Percentiles rank a stretch among this genome's conserved stretches.
phyloP scores from a whole-genome alignment of 2,329 filamentous ascomycete species.

The Botrytis sinoallii region DNA sequence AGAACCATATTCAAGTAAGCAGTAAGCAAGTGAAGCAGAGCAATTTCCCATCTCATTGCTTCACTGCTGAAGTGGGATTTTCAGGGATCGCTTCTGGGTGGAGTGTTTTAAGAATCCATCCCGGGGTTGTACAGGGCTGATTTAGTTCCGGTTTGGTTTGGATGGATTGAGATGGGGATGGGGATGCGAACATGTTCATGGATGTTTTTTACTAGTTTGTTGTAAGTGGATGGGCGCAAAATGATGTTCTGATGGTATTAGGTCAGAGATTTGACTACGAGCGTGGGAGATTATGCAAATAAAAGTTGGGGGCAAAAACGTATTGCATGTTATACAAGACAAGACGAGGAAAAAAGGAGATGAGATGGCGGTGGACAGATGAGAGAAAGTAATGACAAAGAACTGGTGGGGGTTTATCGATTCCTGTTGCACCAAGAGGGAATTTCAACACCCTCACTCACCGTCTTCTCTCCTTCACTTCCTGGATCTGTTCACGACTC shows the following conservation, averaged over 20 bases:
- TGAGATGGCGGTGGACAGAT: background rate
- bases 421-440: background rate
- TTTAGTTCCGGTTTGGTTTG: background rate
- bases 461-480: background rate
- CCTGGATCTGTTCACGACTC: background rate
- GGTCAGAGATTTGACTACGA: background rate
- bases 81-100: background rate
- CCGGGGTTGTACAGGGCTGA: conserved; percentile 4
- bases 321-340: background rate
- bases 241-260: background rate
- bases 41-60: conserved; percentile 3
- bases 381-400: background rate
- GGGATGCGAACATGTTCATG: conserved; percentile 3
- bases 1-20: conserved; percentile 16
- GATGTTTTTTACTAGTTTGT: background rate
- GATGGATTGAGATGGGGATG: background rate
- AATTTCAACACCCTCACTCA: background rate
- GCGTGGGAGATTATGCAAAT: background rate
- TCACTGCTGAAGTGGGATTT: background rate
- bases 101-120: background rate
- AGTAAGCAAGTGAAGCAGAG: background rate
- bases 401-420: background rate
- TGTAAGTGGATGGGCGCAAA: background rate
- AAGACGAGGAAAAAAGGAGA: background rate
- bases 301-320: background rate